Conservation (phyloP, 164 flowering plant genomes). For the Magnolia officinalis region DNA sequence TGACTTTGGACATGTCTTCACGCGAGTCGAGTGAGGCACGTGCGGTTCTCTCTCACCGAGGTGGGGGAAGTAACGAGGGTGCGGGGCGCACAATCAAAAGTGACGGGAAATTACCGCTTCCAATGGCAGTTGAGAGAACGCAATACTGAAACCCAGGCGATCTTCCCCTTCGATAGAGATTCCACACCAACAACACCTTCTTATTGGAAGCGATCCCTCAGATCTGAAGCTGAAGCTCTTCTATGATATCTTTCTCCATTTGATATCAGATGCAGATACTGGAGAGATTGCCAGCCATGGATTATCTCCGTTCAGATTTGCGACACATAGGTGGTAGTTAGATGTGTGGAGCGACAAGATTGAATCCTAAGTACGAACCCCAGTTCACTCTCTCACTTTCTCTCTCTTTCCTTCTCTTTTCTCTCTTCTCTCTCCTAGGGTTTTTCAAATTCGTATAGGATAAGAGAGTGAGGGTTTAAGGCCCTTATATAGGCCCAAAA, state of each 20-base stretch:
- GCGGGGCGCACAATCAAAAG: not conserved
- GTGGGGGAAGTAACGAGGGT: not conserved
- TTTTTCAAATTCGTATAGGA: too few relatives aligned
- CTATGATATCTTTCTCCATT: constrained; percentile 4
- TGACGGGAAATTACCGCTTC: not conserved
- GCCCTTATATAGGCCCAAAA: too few relatives aligned
- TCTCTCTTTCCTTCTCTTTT: too few relatives aligned
- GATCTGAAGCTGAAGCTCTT: not conserved
- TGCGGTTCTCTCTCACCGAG: not conserved
- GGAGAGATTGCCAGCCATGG: constrained; percentile 55
- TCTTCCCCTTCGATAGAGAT: not conserved
- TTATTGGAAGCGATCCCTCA: not conserved
- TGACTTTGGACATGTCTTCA: too few relatives aligned
- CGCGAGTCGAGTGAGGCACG: not conserved
- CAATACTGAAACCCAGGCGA: not conserved
- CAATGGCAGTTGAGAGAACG: not conserved
- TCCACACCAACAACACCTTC: not conserved
- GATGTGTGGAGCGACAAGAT: too few relatives aligned
- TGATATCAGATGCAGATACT: constrained; percentile 32
- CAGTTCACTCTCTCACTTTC: too few relatives aligned
- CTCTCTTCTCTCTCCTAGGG: too few relatives aligned
- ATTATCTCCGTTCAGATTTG: constrained; percentile 88
- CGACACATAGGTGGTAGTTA: too few relatives aligned
- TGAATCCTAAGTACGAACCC: too few relatives aligned
- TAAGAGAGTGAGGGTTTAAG: too few relatives aligned